phyloP scores from a whole-genome alignment of 257 asterid species.

The Solanum virginianum region DNA sequence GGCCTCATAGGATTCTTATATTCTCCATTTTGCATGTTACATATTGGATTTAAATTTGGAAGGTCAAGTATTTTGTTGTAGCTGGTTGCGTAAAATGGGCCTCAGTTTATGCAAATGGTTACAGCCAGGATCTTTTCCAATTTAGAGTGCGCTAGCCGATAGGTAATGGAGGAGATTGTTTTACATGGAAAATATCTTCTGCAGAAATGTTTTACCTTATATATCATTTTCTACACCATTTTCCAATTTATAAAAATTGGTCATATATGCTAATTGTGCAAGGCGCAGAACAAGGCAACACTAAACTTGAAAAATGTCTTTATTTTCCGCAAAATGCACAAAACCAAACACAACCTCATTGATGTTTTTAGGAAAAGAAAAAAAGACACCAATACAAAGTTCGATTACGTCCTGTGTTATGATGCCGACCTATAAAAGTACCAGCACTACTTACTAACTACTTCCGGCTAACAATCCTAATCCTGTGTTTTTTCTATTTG shows the following conservation, averaged over 20 bases:
- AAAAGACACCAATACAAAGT: neutral
- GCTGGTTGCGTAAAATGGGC: neutral
- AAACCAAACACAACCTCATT: neutral
- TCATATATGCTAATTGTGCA: neutral
- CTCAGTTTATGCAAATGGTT: neutral
- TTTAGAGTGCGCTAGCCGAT: neutral
- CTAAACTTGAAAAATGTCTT: neutral
- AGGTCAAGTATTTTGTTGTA: neutral
- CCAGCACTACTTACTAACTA: neutral
- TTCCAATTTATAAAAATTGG: neutral
- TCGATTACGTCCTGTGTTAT: neutral
- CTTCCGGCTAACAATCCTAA: neutral
- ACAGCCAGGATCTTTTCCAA: neutral
- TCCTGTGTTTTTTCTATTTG: neutral
- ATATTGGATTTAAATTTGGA: neutral
- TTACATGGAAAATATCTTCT: neutral
- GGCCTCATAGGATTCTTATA: neutral
- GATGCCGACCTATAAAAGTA: neutral
- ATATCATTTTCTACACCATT: neutral
- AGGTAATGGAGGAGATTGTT: neutral
- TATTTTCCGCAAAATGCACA: neutral
- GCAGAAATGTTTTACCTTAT: neutral
- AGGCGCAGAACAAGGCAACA: neutral
- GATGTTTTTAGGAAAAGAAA: neutral
- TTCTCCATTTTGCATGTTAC: neutral